A percentile compares a stretch with the other conserved stretches of the same genome.
Conservation (phyloP, 2,329 filamentous ascomycete species). For the Arthrobotrys musiformis region DNA sequence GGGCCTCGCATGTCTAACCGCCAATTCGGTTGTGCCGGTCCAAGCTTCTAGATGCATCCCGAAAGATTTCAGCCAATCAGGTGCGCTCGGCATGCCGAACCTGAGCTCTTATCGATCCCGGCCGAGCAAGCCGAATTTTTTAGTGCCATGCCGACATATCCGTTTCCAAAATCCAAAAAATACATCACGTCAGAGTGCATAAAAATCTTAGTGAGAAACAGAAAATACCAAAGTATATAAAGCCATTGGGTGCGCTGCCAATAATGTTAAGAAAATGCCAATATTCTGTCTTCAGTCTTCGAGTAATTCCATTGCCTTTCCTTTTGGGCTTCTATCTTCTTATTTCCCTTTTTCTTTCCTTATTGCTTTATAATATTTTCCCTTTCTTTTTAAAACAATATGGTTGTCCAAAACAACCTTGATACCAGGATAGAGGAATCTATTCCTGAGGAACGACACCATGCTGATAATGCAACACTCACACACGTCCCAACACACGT, state of each 20-base stretch:
- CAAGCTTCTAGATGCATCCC: constrained; percentile 13
- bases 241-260: not conserved
- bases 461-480: constrained; percentile 37
- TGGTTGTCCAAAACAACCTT: not conserved
- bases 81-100: constrained; percentile 12
- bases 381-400: constrained; percentile 1
- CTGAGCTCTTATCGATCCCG: constrained; percentile 2
- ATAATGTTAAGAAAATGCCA: not conserved
- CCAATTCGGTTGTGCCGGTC: constrained; percentile 40
- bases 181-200: not conserved
- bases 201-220: not conserved
- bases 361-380: not conserved
- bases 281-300: constrained; percentile 1
- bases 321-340: not conserved
- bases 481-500: constrained; percentile 19
- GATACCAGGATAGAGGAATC: constrained; percentile 17
- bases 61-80: constrained; percentile 1
- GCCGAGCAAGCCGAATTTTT: constrained; percentile 4
- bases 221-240: constrained; percentile 32
- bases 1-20: constrained; percentile 14
- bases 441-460: constrained; percentile 5
- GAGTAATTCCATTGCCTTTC: not conserved
- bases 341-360: constrained; percentile 7
- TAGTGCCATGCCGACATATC: constrained; percentile 34
- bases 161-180: not conserved